Percentiles rank a stretch among this genome's conserved stretches.
phyloP scores from a whole-genome alignment of 2,329 filamentous ascomycete genomes.

The Penicillium brevicompactum region DNA sequence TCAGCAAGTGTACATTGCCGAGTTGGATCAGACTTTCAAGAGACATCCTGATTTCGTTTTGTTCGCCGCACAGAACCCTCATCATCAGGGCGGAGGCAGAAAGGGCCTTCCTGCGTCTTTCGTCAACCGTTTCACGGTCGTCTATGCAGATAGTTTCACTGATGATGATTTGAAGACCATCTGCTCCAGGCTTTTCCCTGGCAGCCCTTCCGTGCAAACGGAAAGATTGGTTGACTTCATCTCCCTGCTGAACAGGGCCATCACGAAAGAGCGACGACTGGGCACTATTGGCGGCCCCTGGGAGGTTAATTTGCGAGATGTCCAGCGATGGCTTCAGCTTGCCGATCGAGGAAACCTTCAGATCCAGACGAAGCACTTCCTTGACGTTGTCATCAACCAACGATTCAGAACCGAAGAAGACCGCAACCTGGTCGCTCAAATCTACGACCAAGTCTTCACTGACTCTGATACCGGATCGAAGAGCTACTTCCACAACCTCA shows the following conservation, averaged over 20 bases:
- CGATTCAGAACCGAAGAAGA: conserved; percentile 78
- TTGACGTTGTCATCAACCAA: conserved; percentile 80
- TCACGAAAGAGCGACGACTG: conserved; percentile 59
- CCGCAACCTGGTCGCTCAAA: conserved; percentile 61
- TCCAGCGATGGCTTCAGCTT: conserved; percentile 81
- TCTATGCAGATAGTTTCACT: conserved; percentile 90
- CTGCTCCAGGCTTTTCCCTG: conserved; percentile 74
- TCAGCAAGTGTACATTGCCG: conserved; percentile 92
- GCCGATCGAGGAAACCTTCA: conserved; percentile 63
- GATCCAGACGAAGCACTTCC: conserved; percentile 70
- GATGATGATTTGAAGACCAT: conserved; percentile 80
- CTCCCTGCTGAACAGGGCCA: conserved; percentile 72
- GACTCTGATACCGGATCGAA: conserved; percentile 44
- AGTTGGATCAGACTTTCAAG: conserved; percentile 91
- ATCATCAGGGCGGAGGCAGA: conserved; percentile 92
- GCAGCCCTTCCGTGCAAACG: conserved; percentile 61
- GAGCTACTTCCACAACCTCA: conserved; percentile 74
- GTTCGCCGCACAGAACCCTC: conserved; percentile 96
- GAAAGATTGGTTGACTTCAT: conserved; percentile 75
- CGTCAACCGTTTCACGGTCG: conserved; percentile 96
- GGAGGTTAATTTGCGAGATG: conserved; percentile 94
- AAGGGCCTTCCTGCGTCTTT: conserved; percentile 95
- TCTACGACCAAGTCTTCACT: conserved; percentile 70
- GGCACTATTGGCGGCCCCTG: conserved; percentile 72
- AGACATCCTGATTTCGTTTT: conserved; percentile 88